Evolutionary conservation across 352 stramenopile species (phyloP).

Genomic region (Pythium sukuiense): DNA sequence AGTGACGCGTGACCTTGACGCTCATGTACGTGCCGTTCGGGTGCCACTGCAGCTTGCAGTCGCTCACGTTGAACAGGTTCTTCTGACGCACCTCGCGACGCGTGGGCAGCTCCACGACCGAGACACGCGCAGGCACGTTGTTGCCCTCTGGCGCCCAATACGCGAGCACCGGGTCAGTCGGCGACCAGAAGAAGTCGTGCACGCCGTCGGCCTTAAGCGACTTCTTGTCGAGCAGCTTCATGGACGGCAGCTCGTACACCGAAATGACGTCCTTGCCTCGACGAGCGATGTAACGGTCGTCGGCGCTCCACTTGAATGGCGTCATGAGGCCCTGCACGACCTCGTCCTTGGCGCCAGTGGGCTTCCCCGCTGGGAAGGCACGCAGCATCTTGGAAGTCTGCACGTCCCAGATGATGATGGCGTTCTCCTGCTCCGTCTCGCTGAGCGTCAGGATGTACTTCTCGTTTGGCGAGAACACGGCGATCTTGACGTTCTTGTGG

Average conservation of each 20-base stretch:
- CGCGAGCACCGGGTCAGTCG: slow-evolving; percentile 92
- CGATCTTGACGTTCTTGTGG: slow-evolving; percentile 93
- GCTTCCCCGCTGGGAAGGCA: slow-evolving; percentile 79
- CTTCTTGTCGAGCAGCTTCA: slow-evolving; percentile 98
- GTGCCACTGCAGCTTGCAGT: slow-evolving; percentile 96
- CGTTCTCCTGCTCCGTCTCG: slow-evolving; percentile 91
- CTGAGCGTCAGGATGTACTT: slow-evolving; percentile 97
- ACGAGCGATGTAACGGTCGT: slow-evolving; percentile 95
- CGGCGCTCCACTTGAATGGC: slow-evolving; percentile 95
- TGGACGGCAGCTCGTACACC: slow-evolving; percentile 95
- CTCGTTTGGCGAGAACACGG: slow-evolving; percentile 95
- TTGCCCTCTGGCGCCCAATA: slow-evolving; percentile 97
- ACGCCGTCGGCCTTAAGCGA: slow-evolving; percentile 94
- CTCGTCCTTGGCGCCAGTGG: slow-evolving; percentile 66
- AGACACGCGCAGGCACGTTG: slow-evolving; percentile 95
- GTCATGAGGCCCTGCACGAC: slow-evolving; percentile 82
- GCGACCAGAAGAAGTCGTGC: slow-evolving; percentile 98
- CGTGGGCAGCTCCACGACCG: slow-evolving; percentile 95
- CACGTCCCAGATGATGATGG: slow-evolving; percentile 97
- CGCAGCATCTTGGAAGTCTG: slow-evolving; percentile 87
- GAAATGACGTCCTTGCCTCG: slow-evolving; percentile 92
- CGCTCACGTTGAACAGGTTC: slow-evolving; percentile 98
- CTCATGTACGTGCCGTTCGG: slow-evolving; percentile 94
- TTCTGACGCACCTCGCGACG: slow-evolving; percentile 96
- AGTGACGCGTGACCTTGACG: slow-evolving; percentile 88